A percentile compares a stretch with the other conserved stretches of the same genome.
phyloP scores from a whole-genome alignment of 73 alveolate species.

The Blepharisma stoltei region DNA sequence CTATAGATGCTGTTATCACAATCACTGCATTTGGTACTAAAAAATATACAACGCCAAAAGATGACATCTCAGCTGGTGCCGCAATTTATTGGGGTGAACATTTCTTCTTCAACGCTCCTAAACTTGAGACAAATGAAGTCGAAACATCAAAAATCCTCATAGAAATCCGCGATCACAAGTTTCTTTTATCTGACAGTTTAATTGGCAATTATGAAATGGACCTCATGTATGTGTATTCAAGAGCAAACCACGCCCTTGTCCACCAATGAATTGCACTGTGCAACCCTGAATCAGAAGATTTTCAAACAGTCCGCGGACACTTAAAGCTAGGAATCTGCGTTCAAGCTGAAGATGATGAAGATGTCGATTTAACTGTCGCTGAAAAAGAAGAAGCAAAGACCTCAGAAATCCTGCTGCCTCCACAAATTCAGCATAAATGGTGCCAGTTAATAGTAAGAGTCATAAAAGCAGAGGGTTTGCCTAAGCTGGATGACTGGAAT shows the following conservation, averaged over 20 bases:
- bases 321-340: constrained; percentile 78
- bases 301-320: constrained; percentile 83
- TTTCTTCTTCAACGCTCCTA: constrained; percentile 59
- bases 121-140: constrained; percentile 34
- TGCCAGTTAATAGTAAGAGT: constrained; percentile 66
- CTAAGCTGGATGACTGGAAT: constrained; percentile 73
- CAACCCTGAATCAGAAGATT: constrained; percentile 80
- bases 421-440: constrained; percentile 69
- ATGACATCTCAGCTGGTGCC: constrained; percentile 63
- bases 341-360: constrained; percentile 72
- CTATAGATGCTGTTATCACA: constrained; percentile 72
- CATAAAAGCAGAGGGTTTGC: constrained; percentile 75
- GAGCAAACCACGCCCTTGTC: constrained; percentile 76
- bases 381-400: constrained; percentile 38
- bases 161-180: constrained; percentile 61
- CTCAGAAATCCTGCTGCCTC: constrained; percentile 78
- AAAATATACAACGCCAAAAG: constrained; percentile 64
- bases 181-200: constrained; percentile 57
- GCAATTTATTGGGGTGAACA: constrained; percentile 72
- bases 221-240: constrained; percentile 76
- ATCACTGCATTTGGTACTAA: constrained; percentile 46
- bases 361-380: constrained; percentile 38
- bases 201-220: constrained; percentile 90
- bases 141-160: constrained; percentile 57
- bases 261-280: constrained; percentile 91